Evolutionary conservation across 1,284 basidiomycete species (phyloP).

Genomic region (Ceratobasidium sp.): DNA sequence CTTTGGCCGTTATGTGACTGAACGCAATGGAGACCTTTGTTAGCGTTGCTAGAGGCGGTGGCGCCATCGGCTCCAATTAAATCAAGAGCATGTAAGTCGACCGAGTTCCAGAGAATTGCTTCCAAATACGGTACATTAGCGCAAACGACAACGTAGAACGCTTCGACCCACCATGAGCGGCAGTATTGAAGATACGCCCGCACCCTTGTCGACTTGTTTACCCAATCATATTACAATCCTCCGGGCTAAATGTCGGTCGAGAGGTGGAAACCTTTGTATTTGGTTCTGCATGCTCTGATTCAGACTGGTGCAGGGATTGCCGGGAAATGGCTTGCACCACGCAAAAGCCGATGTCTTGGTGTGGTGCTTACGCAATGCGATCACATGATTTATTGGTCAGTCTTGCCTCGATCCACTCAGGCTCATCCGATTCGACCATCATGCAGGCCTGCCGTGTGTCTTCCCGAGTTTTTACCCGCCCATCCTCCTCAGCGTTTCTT

Average conservation of each 20-base stretch:
- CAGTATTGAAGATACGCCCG: constrained; percentile 52
- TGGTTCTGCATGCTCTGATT: no score
- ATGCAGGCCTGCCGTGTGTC: constrained; percentile 22
- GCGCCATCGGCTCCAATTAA: constrained; percentile 59
- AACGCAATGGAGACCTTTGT: constrained; percentile 25
- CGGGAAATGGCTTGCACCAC: no score
- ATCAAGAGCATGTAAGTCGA: constrained; percentile 56
- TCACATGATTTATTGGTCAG: not conserved
- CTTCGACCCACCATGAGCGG: constrained; percentile 44
- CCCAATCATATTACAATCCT: no score
- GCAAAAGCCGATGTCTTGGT: no score
- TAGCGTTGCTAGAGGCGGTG: constrained; percentile 8
- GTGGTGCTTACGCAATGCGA: no score
- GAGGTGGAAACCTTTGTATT: no score
- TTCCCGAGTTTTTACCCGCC: not conserved
- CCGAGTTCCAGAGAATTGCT: constrained; percentile 53
- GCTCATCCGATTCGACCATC: not conserved
- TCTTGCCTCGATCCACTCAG: constrained; percentile 13
- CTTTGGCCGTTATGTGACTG: constrained; percentile 45
- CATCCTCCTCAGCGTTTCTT: not conserved
- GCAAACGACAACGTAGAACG: no score
- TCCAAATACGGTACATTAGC: not conserved
- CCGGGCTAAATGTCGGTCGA: no score
- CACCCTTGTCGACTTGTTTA: no score
- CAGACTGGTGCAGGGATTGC: no score